Conservation (phyloP, 139 green algal genomes). For the Ettlia oleoabundans region DNA sequence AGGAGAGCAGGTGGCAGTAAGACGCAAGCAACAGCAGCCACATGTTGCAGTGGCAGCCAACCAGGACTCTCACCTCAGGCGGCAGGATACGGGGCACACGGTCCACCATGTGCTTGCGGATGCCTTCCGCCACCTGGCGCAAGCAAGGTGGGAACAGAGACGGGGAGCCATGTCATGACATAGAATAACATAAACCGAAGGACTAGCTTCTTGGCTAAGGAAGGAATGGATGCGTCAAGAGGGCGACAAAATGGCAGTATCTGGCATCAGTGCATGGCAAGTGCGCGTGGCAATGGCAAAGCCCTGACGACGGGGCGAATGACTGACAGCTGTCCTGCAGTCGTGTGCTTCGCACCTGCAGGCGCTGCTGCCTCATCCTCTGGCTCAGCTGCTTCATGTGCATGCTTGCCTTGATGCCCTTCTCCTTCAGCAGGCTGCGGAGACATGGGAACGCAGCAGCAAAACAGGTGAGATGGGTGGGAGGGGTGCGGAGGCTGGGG, state of each 20-base stretch:
- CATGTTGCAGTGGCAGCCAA: too few species aligned
- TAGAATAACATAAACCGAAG: too few species aligned
- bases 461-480: too few species aligned
- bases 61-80: constrained; percentile 44
- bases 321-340: not conserved
- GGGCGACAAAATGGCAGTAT: too few species aligned
- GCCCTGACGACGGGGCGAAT: too few species aligned
- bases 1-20: too few species aligned
- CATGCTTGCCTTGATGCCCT: constrained; percentile 70
- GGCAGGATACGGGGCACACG: constrained; percentile 39
- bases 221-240: too few species aligned
- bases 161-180: too few species aligned
- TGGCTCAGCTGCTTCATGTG: constrained; percentile 73
- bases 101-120: constrained; percentile 57
- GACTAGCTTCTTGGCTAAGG: too few species aligned
- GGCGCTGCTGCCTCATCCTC: constrained; percentile 65
- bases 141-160: not conserved
- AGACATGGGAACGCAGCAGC: not conserved
- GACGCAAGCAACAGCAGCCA: too few species aligned
- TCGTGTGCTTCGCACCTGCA: constrained; percentile 23
- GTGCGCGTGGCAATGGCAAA: too few species aligned
- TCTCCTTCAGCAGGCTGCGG: constrained; percentile 62
- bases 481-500: not conserved
- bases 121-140: constrained; percentile 52
- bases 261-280: too few species aligned